These are phyloP conservation scores for Kluyveromyces sp. DNA, from an alignment of 1,139 yeast species.

Conservation along the genomic window DNA sequence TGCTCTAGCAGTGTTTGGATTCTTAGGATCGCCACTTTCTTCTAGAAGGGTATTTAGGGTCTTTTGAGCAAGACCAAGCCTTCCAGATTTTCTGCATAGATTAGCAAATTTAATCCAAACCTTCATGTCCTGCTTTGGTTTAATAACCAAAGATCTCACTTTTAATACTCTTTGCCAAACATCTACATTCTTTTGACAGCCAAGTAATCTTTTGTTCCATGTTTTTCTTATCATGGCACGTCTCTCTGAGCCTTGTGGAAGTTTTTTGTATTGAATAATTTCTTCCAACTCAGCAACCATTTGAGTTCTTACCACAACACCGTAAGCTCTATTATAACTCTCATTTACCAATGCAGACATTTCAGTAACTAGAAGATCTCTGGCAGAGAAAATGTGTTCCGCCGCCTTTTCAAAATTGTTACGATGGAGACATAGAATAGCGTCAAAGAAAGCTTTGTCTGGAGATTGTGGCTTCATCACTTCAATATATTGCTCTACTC, in stretches of 20 bases:
- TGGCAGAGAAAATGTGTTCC: slow-evolving; percentile 69
- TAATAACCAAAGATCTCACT: slow-evolving; percentile 86
- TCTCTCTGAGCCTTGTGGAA: slow-evolving; percentile 76
- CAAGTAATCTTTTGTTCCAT: slow-evolving; percentile 87
- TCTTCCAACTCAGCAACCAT: slow-evolving; percentile 96
- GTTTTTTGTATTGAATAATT: slow-evolving; percentile 76
- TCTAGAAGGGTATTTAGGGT: slow-evolving; percentile 71
- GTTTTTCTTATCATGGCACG: slow-evolving; percentile 76
- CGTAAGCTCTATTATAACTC: slow-evolving; percentile 93
- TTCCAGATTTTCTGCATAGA: slow-evolving; percentile 86
- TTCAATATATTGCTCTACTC: slow-evolving; percentile 83
- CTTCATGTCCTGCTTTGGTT: slow-evolving; percentile 94
- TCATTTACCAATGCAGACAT: slow-evolving; percentile 92
- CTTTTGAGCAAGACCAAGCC: slow-evolving; percentile 88
- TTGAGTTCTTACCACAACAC: slow-evolving; percentile 92
- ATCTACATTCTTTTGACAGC: slow-evolving; percentile 95
- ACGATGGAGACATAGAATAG: slow-evolving; percentile 77
- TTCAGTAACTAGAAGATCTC: slow-evolving; percentile 87
- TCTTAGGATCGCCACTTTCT: slow-evolving; percentile 37
- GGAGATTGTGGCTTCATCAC: slow-evolving; percentile 92
- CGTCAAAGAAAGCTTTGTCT: slow-evolving; percentile 89
- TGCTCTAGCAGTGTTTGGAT: slow-evolving; percentile 63
- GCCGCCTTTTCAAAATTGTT: slow-evolving; percentile 81
- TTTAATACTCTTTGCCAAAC: slow-evolving; percentile 96
- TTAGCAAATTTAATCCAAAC: slow-evolving; percentile 99